phyloP scores from a whole-genome alignment of 23 red algal genomes.

The Gracilaria domingensis region DNA sequence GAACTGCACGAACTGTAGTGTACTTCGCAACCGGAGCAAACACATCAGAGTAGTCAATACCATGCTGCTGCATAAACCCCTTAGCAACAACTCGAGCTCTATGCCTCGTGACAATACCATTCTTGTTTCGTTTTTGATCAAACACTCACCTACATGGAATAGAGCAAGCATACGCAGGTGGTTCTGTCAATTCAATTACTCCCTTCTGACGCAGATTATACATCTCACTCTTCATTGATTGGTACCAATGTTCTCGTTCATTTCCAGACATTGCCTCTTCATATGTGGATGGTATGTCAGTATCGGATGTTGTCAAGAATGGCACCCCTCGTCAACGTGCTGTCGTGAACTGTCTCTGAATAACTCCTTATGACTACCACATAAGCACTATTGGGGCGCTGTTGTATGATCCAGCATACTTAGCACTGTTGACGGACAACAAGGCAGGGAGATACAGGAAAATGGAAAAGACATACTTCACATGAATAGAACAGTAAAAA shows the following conservation, averaged over 20 bases:
- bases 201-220: not conserved
- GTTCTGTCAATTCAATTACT: not conserved
- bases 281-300: too few relatives aligned
- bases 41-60: conserved; percentile 18
- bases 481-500: too few relatives aligned
- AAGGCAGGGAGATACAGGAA: too few relatives aligned
- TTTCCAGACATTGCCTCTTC: conserved; percentile 14
- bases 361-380: too few relatives aligned
- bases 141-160: conserved; percentile 26
- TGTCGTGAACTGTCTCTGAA: too few relatives aligned
- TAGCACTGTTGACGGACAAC: too few relatives aligned
- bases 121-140: conserved; percentile 12
- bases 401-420: too few relatives aligned
- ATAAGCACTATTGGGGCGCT: too few relatives aligned
- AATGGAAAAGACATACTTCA: too few relatives aligned
- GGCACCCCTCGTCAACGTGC: too few relatives aligned
- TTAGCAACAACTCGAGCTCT: conserved; percentile 37
- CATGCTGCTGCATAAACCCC: conserved; percentile 28
- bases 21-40: conserved; percentile 54
- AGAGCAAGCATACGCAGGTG: not conserved
- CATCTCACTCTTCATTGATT: conserved; percentile 33
- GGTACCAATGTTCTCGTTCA: conserved; percentile 16
- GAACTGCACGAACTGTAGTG: conserved; percentile 8
- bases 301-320: too few relatives aligned
- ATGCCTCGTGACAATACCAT: not conserved